Evolutionary conservation across 129 eudicot species (phyloP).

Genomic region (Logfia minima): DNA sequence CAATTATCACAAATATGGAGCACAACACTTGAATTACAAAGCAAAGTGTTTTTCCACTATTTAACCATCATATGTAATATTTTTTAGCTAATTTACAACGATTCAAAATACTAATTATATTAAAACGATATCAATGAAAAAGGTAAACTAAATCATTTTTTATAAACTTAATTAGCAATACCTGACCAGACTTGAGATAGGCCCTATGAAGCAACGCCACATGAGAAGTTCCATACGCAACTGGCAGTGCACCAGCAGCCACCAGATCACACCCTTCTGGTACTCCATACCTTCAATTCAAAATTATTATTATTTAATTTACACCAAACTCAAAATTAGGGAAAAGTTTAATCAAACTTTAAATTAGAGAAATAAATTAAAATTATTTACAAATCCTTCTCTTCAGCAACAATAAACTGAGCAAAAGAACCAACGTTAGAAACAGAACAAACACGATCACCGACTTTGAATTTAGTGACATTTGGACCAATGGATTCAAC

Average conservation of each 20-base stretch:
- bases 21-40: neutral
- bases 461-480: constrained; percentile 66
- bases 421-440: constrained; percentile 75
- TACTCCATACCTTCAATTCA: constrained; percentile 56
- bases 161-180: neutral
- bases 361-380: neutral
- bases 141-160: neutral
- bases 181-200: constrained; percentile 76
- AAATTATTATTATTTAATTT: neutral
- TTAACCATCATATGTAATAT: neutral
- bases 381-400: constrained; percentile 59
- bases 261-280: constrained; percentile 93
- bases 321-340: constrained; percentile 2
- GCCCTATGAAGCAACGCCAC: constrained; percentile 91
- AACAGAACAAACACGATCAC: constrained; percentile 72
- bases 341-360: neutral
- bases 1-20: no score
- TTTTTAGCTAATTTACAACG: neutral
- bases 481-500: constrained; percentile 60
- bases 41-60: neutral
- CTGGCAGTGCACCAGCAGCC: constrained; percentile 87
- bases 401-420: constrained; percentile 64
- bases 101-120: neutral
- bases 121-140: neutral
- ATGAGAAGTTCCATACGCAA: constrained; percentile 95